phyloP scores from a whole-genome alignment of 148 eudicot genomes.

The Euryodendron excelsum region DNA sequence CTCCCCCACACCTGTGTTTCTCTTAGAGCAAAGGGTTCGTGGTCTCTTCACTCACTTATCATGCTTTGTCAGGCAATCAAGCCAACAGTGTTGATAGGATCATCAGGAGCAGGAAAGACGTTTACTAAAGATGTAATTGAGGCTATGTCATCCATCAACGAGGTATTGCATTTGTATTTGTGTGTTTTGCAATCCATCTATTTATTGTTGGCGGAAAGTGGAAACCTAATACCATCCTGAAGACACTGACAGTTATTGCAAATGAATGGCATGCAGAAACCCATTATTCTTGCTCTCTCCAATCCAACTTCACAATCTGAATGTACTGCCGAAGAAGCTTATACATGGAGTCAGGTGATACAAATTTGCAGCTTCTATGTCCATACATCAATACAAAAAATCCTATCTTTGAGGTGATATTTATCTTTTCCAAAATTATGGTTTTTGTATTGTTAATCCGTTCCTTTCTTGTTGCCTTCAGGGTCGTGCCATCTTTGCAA shows the following conservation, averaged over 20 bases:
- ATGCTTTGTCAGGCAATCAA: constrained; percentile 56
- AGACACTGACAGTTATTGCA: neutral
- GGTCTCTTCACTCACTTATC: constrained; percentile 1
- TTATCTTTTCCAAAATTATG: neutral
- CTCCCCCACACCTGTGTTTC: neutral
- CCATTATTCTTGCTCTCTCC: constrained; percentile 88
- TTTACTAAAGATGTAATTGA: constrained; percentile 92
- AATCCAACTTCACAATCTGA: constrained; percentile 99
- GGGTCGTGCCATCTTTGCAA: constrained; percentile 95
- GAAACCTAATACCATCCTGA: neutral
- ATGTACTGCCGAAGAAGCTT: constrained; percentile 98
- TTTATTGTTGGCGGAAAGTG: neutral
- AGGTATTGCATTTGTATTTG: constrained; percentile 43
- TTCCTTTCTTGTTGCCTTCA: constrained; percentile 25
- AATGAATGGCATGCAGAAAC: constrained; percentile 63
- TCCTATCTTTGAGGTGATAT: neutral
- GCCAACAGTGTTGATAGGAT: constrained; percentile 93
- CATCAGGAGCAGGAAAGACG: constrained; percentile 89
- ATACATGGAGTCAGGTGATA: constrained; percentile 89
- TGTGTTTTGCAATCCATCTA: neutral
- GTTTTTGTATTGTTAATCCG: neutral
- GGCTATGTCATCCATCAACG: constrained; percentile 76
- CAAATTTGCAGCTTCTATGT: neutral
- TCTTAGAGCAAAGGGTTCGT: neutral
- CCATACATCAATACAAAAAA: neutral